A percentile compares a stretch with the other conserved stretches of the same genome.
Evolutionary conservation across 306 rosid species (phyloP).

Genomic region (Mimosa bimucronata): DNA sequence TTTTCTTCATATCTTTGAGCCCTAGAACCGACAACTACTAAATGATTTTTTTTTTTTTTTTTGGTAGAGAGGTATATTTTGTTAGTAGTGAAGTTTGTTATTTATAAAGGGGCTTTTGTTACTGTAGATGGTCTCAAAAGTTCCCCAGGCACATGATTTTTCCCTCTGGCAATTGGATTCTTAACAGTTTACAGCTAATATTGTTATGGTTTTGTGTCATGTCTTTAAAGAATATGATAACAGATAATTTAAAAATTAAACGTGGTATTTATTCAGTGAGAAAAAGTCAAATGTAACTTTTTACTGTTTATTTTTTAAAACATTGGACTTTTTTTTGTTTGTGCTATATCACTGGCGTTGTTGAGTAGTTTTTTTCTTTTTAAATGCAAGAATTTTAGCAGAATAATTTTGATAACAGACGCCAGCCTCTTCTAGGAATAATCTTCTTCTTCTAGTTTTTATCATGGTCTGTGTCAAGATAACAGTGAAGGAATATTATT

Average conservation of each 20-base stretch:
- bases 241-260: background rate
- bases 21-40: conserved; percentile 8
- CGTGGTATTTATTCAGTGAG: background rate
- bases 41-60: background rate
- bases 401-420: background rate
- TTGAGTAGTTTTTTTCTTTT: background rate
- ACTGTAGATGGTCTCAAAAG: background rate
- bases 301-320: background rate
- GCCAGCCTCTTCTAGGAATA: background rate
- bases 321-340: background rate
- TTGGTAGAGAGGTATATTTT: conserved; percentile 8
- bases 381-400: background rate
- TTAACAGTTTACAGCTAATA: background rate
- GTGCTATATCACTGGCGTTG: background rate
- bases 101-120: conserved; percentile 39
- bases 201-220: background rate
- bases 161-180: conserved; percentile 17
- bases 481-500: background rate
- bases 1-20: conserved; percentile 36
- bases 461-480: background rate
- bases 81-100: conserved; percentile 17
- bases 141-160: background rate
- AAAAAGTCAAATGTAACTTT: background rate
- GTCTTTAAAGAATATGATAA: background rate
- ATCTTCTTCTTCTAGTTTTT: background rate